A percentile compares a stretch with the other conserved stretches of the same genome.
Conservation (phyloP, 768 basidiomycete species). For the Holtermanniella nyarrowii region DNA sequence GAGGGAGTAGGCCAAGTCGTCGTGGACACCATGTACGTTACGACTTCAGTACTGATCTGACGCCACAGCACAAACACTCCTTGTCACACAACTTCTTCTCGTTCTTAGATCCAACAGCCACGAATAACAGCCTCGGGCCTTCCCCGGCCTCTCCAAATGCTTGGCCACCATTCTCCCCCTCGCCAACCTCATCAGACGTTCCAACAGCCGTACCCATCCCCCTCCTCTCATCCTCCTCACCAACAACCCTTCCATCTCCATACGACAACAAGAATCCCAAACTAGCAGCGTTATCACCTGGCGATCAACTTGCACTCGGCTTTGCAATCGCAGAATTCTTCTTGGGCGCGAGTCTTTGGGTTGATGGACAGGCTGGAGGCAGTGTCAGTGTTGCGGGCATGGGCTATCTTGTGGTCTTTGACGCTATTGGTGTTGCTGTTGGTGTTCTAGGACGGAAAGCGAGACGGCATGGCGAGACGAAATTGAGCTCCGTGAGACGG, state of each 20-base stretch:
- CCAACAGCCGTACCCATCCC: constrained; percentile 28
- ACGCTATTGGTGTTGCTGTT: constrained; percentile 67
- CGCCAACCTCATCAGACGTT: constrained; percentile 2
- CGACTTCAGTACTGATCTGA: background rate
- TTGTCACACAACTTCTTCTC: constrained; percentile 92
- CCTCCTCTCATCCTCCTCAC: constrained; percentile 11
- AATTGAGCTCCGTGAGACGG: constrained; percentile 39
- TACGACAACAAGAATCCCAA: constrained; percentile 9
- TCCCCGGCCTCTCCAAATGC: background rate
- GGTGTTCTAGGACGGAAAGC: constrained; percentile 35
- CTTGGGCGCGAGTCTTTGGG: constrained; percentile 59
- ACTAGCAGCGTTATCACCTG: constrained; percentile 10
- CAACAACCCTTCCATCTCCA: background rate
- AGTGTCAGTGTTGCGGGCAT: constrained; percentile 79
- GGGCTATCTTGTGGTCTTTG: constrained; percentile 95
- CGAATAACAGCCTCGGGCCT: constrained; percentile 23
- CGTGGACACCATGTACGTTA: constrained; percentile 39
- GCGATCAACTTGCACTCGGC: constrained; percentile 16
- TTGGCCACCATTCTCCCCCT: constrained; percentile 6
- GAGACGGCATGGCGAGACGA: constrained; percentile 32
- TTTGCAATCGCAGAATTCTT: constrained; percentile 40
- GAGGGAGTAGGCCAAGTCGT: constrained; percentile 25
- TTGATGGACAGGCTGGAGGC: constrained; percentile 74
- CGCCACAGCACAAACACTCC: constrained; percentile 74
- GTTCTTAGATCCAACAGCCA: constrained; percentile 64